phyloP scores from a whole-genome alignment of 208 protist genomes.

The Acanthamoeba sp. region DNA sequence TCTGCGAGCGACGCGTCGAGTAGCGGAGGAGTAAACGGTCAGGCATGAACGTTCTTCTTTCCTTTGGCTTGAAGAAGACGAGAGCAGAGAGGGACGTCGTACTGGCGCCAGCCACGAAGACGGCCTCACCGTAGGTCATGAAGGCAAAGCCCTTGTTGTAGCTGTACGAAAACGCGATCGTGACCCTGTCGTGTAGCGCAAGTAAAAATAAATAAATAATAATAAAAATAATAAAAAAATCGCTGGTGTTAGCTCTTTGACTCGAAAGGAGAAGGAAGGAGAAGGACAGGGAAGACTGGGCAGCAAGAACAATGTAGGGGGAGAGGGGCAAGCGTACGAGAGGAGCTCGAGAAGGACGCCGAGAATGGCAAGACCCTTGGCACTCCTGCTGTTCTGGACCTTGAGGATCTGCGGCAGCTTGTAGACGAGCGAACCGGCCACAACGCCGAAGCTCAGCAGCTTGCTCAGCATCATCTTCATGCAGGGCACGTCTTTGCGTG shows the following conservation, averaged over 20 bases:
- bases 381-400: constrained; percentile 57
- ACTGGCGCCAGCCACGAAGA: constrained; percentile 27
- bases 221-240: not conserved
- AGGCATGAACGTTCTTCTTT: not conserved
- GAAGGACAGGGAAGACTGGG: too few relatives aligned
- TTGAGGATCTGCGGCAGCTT: constrained; percentile 85
- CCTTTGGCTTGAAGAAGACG: not conserved
- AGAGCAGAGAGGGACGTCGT: not conserved
- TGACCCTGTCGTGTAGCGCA: constrained; percentile 12
- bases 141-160: constrained; percentile 74
- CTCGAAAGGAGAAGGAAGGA: not conserved
- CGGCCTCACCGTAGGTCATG: constrained; percentile 83
- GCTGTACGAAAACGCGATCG: constrained; percentile 56
- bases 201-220: too few relatives aligned
- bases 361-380: constrained; percentile 73
- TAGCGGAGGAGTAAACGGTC: not conserved
- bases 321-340: constrained; percentile 49
- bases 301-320: not conserved
- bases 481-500: constrained; percentile 11
- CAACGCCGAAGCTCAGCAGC: constrained; percentile 77
- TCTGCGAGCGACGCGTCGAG: not conserved
- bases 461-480: constrained; percentile 77
- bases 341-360: constrained; percentile 76
- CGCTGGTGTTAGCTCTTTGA: not conserved
- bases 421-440: constrained; percentile 76